A percentile compares a stretch with the other conserved stretches of the same genome.
phyloP scores from a whole-genome alignment of 768 basidiomycete species.

The Leccinum subtestaceum region DNA sequence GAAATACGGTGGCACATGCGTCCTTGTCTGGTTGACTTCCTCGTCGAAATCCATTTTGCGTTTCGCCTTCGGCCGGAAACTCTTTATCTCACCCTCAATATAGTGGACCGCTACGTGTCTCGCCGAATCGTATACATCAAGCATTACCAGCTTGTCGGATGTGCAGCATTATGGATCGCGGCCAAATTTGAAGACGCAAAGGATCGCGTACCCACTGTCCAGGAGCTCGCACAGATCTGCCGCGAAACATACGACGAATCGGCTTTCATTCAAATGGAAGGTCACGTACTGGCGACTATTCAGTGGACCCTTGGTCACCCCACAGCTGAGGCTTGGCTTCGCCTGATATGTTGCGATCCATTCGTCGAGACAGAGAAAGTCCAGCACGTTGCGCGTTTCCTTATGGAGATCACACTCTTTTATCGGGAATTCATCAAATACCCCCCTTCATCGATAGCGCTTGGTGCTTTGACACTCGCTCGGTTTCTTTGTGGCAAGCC shows the following conservation, averaged over 20 bases:
- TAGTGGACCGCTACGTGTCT: conserved; percentile 98
- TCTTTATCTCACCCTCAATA: conserved; percentile 96
- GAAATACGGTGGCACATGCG: conserved; percentile 99
- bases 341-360: conserved; percentile 74
- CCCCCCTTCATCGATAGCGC: conserved; percentile 81
- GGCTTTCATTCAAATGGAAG: conserved; percentile 99
- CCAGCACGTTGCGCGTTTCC: conserved; percentile 92
- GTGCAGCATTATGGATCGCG: conserved; percentile 98
- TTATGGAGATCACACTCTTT: conserved; percentile 99
- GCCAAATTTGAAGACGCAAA: conserved; percentile 99
- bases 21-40: conserved; percentile 95
- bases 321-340: conserved; percentile 96
- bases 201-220: conserved; percentile 94
- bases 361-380: conserved; percentile 83
- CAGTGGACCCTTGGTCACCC: conserved; percentile 97
- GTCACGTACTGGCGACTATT: conserved; percentile 93
- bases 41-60: conserved; percentile 97
- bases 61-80: conserved; percentile 98
- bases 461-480: conserved; percentile 86
- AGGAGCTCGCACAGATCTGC: conserved; percentile 93
- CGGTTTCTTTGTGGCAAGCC: conserved; percentile 82
- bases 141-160: conserved; percentile 98
- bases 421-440: conserved; percentile 92
- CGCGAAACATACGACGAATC: conserved; percentile 96
- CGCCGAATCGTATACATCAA: conserved; percentile 98